Evolutionary conservation across 805 yeast genomes (phyloP).

Genomic region (Tetrapisispora namnaoensis): DNA sequence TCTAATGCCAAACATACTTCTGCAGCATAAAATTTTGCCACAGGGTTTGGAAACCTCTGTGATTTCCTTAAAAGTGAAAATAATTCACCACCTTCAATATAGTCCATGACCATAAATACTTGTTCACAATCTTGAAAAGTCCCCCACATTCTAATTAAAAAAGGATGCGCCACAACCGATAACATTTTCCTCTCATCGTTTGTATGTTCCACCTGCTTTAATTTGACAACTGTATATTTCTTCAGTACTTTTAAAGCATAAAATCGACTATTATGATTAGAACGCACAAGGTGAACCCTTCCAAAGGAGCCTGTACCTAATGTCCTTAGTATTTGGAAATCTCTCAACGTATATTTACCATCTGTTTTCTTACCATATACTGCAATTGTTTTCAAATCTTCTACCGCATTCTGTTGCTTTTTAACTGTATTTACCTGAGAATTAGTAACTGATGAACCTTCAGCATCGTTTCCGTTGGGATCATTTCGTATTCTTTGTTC

Average conservation of each 20-base stretch:
- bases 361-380: constrained; percentile 9
- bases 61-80: constrained; percentile 77
- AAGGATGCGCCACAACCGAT: constrained; percentile 78
- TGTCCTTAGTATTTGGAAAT: constrained; percentile 76
- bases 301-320: constrained; percentile 94
- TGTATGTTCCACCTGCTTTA: constrained; percentile 92
- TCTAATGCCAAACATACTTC: constrained; percentile 78
- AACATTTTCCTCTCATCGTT: constrained; percentile 88
- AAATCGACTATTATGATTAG: constrained; percentile 79
- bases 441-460: background rate
- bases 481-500: background rate
- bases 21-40: constrained; percentile 90
- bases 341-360: constrained; percentile 74
- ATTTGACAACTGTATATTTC: constrained; percentile 78
- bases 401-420: background rate
- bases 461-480: background rate
- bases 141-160: constrained; percentile 90
- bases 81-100: constrained; percentile 90
- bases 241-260: constrained; percentile 85
- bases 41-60: constrained; percentile 90
- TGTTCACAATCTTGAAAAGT: constrained; percentile 80
- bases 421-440: background rate
- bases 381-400: background rate
- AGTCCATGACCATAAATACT: constrained; percentile 90
- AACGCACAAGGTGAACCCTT: constrained; percentile 76